These are phyloP conservation scores for Cnidoscolus chayamansa DNA, from an alignment of 441 rosid species.

Conservation along the genomic window DNA sequence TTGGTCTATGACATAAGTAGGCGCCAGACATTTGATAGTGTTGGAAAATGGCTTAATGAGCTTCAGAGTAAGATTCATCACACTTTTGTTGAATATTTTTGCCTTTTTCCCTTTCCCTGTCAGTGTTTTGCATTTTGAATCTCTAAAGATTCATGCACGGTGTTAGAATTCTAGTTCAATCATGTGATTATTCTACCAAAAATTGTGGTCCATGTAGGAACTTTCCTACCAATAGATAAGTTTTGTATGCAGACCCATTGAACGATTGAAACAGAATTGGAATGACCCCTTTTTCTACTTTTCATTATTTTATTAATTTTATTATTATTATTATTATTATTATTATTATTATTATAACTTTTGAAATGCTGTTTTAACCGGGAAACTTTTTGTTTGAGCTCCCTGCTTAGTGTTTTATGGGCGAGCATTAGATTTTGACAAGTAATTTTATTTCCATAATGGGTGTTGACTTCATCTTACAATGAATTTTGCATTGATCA, in stretches of 20 bases:
- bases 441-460: background rate
- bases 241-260: background rate
- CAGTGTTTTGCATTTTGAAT: background rate
- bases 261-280: background rate
- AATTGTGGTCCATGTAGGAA: background rate
- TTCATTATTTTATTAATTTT: no score
- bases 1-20: slow-evolving; percentile 57
- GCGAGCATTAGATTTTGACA: background rate
- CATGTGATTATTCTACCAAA: background rate
- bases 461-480: background rate
- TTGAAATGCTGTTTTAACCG: background rate
- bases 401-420: background rate
- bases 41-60: slow-evolving; percentile 63
- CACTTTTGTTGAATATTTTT: background rate
- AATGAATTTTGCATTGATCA: background rate
- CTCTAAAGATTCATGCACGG: slow-evolving; percentile 9
- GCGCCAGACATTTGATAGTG: slow-evolving; percentile 50
- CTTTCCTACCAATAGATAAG: background rate
- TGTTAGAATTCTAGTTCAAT: background rate
- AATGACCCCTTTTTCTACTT: background rate
- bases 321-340: no score
- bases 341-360: no score
- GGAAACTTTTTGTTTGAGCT: background rate
- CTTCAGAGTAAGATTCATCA: slow-evolving; percentile 44
- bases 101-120: background rate